A percentile compares a stretch with the other conserved stretches of the same genome.
Conservation (phyloP, 208 protist species). For the Lotmaria passim region DNA sequence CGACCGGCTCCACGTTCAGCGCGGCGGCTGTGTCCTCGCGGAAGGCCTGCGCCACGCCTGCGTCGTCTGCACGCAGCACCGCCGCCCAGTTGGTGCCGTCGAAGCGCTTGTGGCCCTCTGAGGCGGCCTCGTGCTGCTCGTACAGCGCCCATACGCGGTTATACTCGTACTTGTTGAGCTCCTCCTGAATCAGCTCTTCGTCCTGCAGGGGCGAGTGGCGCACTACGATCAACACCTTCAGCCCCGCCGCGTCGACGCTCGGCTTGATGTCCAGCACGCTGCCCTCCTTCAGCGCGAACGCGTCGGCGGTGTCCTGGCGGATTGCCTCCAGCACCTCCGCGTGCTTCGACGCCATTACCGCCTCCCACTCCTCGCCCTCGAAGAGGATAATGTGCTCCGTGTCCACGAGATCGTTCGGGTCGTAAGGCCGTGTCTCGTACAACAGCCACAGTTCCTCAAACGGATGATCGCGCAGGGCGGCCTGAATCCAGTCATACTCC, state of each 20-base stretch:
- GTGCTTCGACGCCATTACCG: slow-evolving; percentile 28
- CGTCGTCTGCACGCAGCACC: slow-evolving; percentile 21
- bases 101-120: slow-evolving; percentile 26
- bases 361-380: slow-evolving; percentile 66
- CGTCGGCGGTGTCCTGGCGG: slow-evolving; percentile 43
- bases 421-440: slow-evolving; percentile 46
- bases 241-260: slow-evolving; percentile 15
- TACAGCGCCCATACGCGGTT: slow-evolving; percentile 59
- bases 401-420: slow-evolving; percentile 34
- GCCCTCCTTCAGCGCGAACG: slow-evolving; percentile 31
- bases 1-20: slow-evolving; percentile 11
- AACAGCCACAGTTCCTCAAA: slow-evolving; percentile 56
- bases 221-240: slow-evolving; percentile 33
- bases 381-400: slow-evolving; percentile 58
- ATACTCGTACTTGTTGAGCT: slow-evolving; percentile 46
- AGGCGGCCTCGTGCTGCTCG: slow-evolving; percentile 28
- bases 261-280: slow-evolving; percentile 34
- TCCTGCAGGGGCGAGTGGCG: slow-evolving; percentile 48
- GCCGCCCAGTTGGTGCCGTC: slow-evolving; percentile 44
- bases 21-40: slow-evolving; percentile 37
- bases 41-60: slow-evolving; percentile 40
- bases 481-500: slow-evolving; percentile 29
- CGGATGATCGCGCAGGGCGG: slow-evolving; percentile 35
- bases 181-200: slow-evolving; percentile 46
- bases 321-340: slow-evolving; percentile 42